Conservation (phyloP, 305 asterid genomes). For the Ajuga reptans region DNA sequence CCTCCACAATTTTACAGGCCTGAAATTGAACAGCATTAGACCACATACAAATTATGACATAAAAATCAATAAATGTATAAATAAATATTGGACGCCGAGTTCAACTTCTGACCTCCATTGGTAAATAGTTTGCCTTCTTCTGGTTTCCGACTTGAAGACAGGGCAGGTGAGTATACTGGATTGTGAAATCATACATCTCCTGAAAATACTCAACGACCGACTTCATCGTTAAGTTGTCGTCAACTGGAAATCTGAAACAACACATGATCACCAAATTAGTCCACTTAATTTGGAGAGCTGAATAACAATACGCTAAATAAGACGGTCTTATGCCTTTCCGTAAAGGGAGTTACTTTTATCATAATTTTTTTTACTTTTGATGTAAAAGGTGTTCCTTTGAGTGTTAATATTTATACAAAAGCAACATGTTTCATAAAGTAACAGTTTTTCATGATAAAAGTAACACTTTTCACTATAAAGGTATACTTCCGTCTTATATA, state of each 20-base stretch:
- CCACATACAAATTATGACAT: not conserved
- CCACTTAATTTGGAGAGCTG: not conserved
- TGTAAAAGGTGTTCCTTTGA: no score
- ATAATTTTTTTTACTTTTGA: no score
- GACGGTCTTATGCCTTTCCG: no score
- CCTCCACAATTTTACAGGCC: constrained; percentile 98
- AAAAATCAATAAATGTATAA: no score
- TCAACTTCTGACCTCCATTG: constrained; percentile 74
- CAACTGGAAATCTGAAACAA: constrained; percentile 81
- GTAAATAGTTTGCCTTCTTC: constrained; percentile 94
- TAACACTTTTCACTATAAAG: no score
- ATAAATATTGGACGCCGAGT: no score
- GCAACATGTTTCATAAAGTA: no score
- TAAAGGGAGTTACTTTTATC: no score
- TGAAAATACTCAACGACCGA: constrained; percentile 90
- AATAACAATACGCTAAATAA: not conserved
- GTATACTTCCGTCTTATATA: no score
- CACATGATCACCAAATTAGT: not conserved
- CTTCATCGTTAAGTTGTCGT: constrained; percentile 77
- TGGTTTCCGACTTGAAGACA: constrained; percentile 99
- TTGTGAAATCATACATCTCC: constrained; percentile 86
- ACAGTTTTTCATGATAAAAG: no score
- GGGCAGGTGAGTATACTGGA: constrained; percentile 89
- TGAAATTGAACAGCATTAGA: constrained; percentile 25
- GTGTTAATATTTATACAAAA: no score